These are phyloP conservation scores for Erigeron canadensis DNA, from an alignment of 129 eudicot species.

Conservation along the genomic window DNA sequence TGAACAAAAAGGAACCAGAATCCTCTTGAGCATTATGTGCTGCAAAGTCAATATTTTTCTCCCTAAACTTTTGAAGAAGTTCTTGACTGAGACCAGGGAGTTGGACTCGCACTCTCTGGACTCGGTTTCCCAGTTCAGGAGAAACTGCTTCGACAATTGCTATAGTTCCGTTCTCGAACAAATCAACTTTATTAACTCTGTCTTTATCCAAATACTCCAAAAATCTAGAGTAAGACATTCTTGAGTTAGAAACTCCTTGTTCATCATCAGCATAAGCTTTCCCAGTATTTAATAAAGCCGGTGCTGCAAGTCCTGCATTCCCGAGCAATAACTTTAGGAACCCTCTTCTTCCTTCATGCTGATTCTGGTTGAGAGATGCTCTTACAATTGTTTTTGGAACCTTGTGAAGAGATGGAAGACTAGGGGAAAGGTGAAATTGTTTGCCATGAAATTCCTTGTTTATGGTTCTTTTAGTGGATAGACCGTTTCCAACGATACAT, in stretches of 20 bases:
- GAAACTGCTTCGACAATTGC: constrained; percentile 97
- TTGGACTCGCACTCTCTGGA: constrained; percentile 95
- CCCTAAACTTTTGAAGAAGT: constrained; percentile 90
- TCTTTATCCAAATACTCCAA: constrained; percentile 92
- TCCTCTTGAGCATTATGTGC: constrained; percentile 99
- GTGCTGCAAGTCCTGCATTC: constrained; percentile 57
- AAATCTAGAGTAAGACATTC: constrained; percentile 97
- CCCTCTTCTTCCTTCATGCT: constrained; percentile 70
- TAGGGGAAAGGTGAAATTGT: constrained; percentile 40
- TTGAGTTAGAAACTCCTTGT: constrained; percentile 93
- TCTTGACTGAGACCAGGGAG: constrained; percentile 98
- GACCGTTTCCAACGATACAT: constrained; percentile 69
- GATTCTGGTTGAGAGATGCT: constrained; percentile 59
- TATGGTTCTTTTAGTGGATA: constrained; percentile 47
- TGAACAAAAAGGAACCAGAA: constrained; percentile 80
- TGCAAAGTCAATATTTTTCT: constrained; percentile 94
- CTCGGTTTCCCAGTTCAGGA: constrained; percentile 93
- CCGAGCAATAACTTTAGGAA: constrained; percentile 72
- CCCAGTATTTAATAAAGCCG: constrained; percentile 55
- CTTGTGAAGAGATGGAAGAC: constrained; percentile 42
- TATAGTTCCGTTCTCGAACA: constrained; percentile 89
- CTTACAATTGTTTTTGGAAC: constrained; percentile 45
- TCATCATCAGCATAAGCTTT: constrained; percentile 72
- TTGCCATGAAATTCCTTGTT: constrained; percentile 46
- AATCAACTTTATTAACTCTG: constrained; percentile 82